Base-by-base conservation (phyloP, 352 stramenopile species). In the Pythium utonaiense region DNA sequence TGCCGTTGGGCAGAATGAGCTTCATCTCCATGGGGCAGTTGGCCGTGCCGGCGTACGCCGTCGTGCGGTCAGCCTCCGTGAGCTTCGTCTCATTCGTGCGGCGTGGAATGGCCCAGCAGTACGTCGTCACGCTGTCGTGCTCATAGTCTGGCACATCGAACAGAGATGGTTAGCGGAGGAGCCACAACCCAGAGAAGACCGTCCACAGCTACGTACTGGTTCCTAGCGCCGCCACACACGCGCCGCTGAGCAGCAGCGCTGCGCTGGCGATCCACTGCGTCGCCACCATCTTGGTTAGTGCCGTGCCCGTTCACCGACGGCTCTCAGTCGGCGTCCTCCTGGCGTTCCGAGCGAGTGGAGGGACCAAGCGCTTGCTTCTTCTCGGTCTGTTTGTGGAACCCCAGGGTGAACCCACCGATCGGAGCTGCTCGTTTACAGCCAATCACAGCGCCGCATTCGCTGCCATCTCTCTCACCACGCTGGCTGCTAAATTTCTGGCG, bases 81-180 rank as follows among this genome's bases (percentile, higher is more conserved):
- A 73, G 61, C 31, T 69, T 59, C 34, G 56, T 73, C 34, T 36
- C 16, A 34, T 66, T 69, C 22, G 57, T 60, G 19, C 28, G 55
- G 38, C 53, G 60, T 5, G 60, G 60, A 41, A 73, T 73, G 30
- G 53, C 45, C 66, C 66, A 73, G 40, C 66, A 73, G 56, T 73
- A 73, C 19, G 66, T 73, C 21, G 60, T 69, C 27, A 59, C 38
- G 50, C 40, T 50, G 48, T 73, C 66, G 45, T 69, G 66, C 27
- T 61, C 60, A 49, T 73, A 69, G 60, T 66, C 66, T 68, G n/a
- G n/a, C n/a, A n/a, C n/a, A n/a, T n/a, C n/a, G n/a, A n/a, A n/a
- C n/a, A n/a, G n/a, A n/a, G n/a, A n/a, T n/a, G n/a, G n/a, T n/a
- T n/a, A n/a, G n/a, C n/a, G n/a, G n/a, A n/a, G n/a, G n/a, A n/a